phyloP scores from a whole-genome alignment of 257 asterid species.

The Mentha longifolia region DNA sequence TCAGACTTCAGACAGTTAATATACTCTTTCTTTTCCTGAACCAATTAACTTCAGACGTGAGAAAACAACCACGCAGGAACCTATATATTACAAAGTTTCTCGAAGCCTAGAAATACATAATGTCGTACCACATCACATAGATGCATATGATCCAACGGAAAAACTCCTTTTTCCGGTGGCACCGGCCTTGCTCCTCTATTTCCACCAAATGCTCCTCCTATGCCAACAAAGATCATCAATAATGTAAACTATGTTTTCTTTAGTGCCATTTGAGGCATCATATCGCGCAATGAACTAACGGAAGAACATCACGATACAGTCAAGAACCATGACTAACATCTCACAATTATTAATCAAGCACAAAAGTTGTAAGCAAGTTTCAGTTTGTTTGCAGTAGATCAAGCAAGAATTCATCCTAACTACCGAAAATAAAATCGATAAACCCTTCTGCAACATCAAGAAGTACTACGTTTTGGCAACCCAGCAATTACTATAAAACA shows the following conservation, averaged over 20 bases:
- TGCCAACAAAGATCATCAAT: constrained; percentile 15
- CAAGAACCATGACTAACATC: constrained; percentile 1
- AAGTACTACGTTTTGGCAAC: too few species aligned
- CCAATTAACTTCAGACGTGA: constrained; percentile 31
- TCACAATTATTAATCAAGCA: background rate
- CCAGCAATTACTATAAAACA: too few species aligned
- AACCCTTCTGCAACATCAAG: background rate
- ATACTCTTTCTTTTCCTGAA: constrained; percentile 94
- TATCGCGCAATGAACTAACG: background rate
- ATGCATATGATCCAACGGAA: constrained; percentile 94
- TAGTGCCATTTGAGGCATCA: background rate
- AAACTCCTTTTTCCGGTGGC: constrained; percentile 95
- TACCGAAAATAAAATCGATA: background rate
- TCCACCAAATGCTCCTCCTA: constrained; percentile 97
- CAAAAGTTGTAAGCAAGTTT: background rate
- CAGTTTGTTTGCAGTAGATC: constrained; percentile 2
- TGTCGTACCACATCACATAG: constrained; percentile 75
- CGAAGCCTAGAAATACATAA: background rate
- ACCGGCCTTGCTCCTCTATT: constrained; percentile 94
- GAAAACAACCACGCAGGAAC: constrained; percentile 11
- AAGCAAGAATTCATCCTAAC: constrained; percentile 11
- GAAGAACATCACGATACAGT: constrained; percentile 9
- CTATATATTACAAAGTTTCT: constrained; percentile 11
- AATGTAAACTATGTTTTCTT: background rate
- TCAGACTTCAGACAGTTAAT: constrained; percentile 68